Conservation (phyloP, 441 rosid species). For the Populus hybrid region DNA sequence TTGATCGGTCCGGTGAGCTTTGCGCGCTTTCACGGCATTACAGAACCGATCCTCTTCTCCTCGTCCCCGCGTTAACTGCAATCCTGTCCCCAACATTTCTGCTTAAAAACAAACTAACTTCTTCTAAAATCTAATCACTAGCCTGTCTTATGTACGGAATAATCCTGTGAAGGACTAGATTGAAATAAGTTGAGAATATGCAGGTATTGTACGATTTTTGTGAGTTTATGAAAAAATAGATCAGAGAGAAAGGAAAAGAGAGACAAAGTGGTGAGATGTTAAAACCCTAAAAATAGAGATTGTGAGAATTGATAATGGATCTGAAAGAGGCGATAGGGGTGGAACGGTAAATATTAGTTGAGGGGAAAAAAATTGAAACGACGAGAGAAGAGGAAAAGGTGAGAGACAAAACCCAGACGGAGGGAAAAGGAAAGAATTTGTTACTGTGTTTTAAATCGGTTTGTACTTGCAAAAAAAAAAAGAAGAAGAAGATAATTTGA, state of each 20-base stretch:
- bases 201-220: neutral
- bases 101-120: conserved; percentile 3
- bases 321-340: neutral
- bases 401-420: neutral
- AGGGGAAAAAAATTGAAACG: neutral
- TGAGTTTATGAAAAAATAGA: neutral
- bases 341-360: conserved; percentile 4
- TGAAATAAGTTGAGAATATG: conserved; percentile 7
- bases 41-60: conserved; percentile 54
- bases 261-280: neutral
- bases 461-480: neutral
- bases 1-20: conserved; percentile 30
- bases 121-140: neutral
- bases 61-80: conserved; percentile 45
- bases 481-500: neutral
- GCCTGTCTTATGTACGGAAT: neutral
- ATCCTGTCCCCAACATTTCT: conserved; percentile 59
- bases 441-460: neutral
- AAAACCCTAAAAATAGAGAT: conserved; percentile 12
- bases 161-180: neutral
- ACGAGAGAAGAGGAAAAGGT: neutral
- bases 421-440: neutral
- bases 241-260: neutral
- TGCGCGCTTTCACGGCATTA: conserved; percentile 39
- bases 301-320: neutral